Base-by-base conservation (phyloP, 1,139 yeast genomes). In the Yamadazyma atmosphaerica region DNA sequence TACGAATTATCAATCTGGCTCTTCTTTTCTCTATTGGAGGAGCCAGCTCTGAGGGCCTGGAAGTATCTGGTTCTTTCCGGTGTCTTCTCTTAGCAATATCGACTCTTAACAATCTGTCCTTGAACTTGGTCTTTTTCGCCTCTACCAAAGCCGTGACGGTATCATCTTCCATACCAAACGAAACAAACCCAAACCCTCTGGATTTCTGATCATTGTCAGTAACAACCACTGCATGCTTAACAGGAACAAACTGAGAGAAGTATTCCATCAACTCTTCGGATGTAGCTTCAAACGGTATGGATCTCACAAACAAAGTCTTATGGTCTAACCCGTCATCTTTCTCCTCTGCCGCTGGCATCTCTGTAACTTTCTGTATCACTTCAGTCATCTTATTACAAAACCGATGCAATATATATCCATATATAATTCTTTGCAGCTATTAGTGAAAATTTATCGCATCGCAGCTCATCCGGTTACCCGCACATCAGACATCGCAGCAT, bases 161-260 rank as follows among this genome's bases (percentile, higher is more conserved):
- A 58, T 94, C 98, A 36, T 87, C 96, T 46, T 87, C 90, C 42
- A 78, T 68, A 2, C 87, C 80, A 60, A 94, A 92, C 34, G 95
- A 84, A 13, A 89, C 98, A 61, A 94, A 94, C 6, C 98, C 99
- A 62, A 89, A 94, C 1, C 98, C 98, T 61, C 94, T 77, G 4
- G 96, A 86, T 35, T 78, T 68, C 35, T 85, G 78, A 34, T 84
- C 80, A 11, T 74, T 69, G 58, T 92, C 96, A 34, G 74, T 85
- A 17, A 94, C 98, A 36, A 92, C 78, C 36, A 89, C 94, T 3
- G 98, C 96, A 63, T 92, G 98, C 63, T 85, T 89, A 11, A 92
- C 95, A 4, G 98, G 98, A 1, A 88, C 94, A 61, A 89, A 84
- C 47, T 88, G 88, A 1, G 98, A 85, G 56, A 92, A 92, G 63